Percentiles rank a stretch among this genome's conserved stretches.
Conservation (phyloP, 441 rosid species). For the Euphorbia celastroides region DNA sequence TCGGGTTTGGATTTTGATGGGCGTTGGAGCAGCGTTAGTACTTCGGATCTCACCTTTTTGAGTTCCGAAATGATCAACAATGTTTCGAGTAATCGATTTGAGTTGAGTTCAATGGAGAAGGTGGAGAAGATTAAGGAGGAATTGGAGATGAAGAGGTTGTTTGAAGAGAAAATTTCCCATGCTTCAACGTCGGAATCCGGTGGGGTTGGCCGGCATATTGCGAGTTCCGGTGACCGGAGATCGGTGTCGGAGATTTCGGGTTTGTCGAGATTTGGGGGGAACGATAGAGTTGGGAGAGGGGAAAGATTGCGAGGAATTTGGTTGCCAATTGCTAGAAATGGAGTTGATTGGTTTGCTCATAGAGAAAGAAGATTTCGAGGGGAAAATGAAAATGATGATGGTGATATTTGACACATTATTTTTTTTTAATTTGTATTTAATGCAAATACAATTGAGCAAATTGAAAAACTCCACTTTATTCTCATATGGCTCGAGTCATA, state of each 20-base stretch:
- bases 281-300: conserved; percentile 21
- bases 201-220: conserved; percentile 20
- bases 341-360: conserved; percentile 72
- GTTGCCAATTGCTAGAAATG: conserved; percentile 77
- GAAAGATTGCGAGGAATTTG: conserved; percentile 60
- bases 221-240: conserved; percentile 41
- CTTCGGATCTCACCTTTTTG: conserved; percentile 74
- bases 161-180: neutral
- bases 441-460: too few relatives aligned
- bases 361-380: conserved; percentile 49
- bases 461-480: too few relatives aligned
- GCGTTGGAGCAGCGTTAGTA: conserved; percentile 86
- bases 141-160: conserved; percentile 43
- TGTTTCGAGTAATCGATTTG: conserved; percentile 49
- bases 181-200: conserved; percentile 31
- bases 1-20: conserved; percentile 62
- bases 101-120: conserved; percentile 20
- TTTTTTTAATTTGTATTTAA: too few relatives aligned
- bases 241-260: conserved; percentile 78
- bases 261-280: conserved; percentile 25
- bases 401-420: conserved; percentile 23
- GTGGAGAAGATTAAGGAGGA: conserved; percentile 43
- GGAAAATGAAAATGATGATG: conserved; percentile 1
- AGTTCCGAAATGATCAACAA: conserved; percentile 63
- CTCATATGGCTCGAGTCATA: too few relatives aligned